Base-by-base conservation (phyloP, 768 basidiomycete species). In the Megacollybia marginata region DNA sequence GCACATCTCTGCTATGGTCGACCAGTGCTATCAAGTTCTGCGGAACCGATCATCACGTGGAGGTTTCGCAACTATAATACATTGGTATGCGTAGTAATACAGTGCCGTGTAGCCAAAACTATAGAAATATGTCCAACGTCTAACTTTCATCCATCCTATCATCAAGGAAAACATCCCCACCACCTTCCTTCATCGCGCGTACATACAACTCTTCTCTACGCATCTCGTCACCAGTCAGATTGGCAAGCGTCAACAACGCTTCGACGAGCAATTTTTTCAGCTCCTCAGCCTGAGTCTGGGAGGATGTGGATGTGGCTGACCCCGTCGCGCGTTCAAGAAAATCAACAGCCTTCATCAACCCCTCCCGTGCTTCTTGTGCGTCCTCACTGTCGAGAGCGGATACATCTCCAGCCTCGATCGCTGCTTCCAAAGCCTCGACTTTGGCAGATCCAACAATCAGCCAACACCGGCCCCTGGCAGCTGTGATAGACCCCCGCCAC, bases 221-320 rank as follows among this genome's bases (percentile, higher is more conserved):
- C 38, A 54, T 58, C 58, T 66, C 67, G 54, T 81, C 76, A 49
- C 59, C 56, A 2, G 79, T 81, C 35, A 84, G 58, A 57, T 82
- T 83, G 28, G 78, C 82, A 16, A 84, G 69, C 36, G 78, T 75
- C 40, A 83, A 51, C 12, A 83, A 64, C 19, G 80, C 78, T 60
- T 84, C 82, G 0, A 72, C 73, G 10, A 82, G 65, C 57, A 77
- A 59, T 13, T 35, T 31, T 47, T 44, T 44, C 34, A 50, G 23
- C 34, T 54, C 49, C 11, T 28, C 18, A 20, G 45, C 34, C 13
- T 51, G 49, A 13, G 23, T 16, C 18, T 48, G 33, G n/a, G 31
- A 31, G n/a, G 42, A 46, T n/a, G 31, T 23, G 13, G 48, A 33
- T 2, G 5, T 42, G 5, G 40, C 43, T 15, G 44, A 38, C 2